Evolutionary conservation across 2,329 filamentous ascomycete genomes (phyloP).

Genomic region (Hypoxylon sp.): DNA sequence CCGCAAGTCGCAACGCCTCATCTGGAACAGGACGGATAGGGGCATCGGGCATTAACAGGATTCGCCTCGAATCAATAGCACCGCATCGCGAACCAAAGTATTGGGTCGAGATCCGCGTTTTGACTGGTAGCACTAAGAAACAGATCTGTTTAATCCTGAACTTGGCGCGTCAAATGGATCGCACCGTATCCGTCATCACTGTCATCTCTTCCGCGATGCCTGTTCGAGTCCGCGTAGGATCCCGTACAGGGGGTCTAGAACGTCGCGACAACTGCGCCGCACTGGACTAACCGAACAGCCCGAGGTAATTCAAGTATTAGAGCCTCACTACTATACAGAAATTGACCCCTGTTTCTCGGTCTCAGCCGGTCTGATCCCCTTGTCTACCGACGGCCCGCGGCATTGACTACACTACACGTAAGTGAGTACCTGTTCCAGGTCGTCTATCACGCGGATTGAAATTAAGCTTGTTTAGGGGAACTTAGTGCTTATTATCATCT

Average conservation of each 20-base stretch:
- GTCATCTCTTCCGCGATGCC: constrained; percentile 1
- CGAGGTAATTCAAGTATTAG: constrained; percentile 9
- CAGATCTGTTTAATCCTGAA: constrained; percentile 1
- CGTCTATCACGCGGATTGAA: constrained; percentile 7
- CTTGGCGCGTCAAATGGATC: constrained; percentile 1
- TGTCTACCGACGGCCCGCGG: constrained; percentile 18
- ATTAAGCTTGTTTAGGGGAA: neutral
- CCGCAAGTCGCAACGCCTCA: neutral
- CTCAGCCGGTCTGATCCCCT: constrained; percentile 2
- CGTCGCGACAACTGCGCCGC: neutral
- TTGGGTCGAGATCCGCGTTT: constrained; percentile 1
- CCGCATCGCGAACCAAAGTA: constrained; percentile 5
- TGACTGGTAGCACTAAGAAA: constrained; percentile 9
- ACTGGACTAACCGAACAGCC: constrained; percentile 12
- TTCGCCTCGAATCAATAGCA: neutral
- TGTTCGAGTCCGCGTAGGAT: neutral
- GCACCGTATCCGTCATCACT: neutral
- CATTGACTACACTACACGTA: constrained; percentile 9
- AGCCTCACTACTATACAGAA: constrained; percentile 11
- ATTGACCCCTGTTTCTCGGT: constrained; percentile 1
- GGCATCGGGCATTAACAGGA: too few species aligned
- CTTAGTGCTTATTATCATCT: neutral
- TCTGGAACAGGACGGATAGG: neutral
- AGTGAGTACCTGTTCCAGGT: neutral
- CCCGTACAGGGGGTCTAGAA: constrained; percentile 16